Percentiles rank a stretch among this genome's conserved stretches.
Evolutionary conservation across 768 basidiomycete species (phyloP).

Genomic region (Amanita phalloides): DNA sequence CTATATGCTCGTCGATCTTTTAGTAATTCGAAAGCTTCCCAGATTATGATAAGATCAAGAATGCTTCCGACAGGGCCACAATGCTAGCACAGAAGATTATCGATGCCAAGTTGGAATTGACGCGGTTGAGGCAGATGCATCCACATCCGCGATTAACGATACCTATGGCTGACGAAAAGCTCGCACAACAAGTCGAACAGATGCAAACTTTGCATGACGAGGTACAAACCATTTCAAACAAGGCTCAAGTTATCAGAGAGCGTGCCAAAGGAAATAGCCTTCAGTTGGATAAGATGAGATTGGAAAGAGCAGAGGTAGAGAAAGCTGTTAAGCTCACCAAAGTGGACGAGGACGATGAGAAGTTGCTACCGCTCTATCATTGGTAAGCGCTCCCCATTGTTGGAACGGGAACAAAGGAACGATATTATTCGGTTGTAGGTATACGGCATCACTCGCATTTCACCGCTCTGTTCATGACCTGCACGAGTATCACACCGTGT

Average conservation of each 20-base stretch:
- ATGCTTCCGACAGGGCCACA: conserved; percentile 41
- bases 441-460: conserved; percentile 52
- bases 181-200: conserved; percentile 66
- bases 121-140: conserved; percentile 71
- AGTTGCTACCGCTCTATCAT: conserved; percentile 55
- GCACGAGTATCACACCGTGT: conserved; percentile 42
- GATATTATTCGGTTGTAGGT: conserved; percentile 33
- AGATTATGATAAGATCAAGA: conserved; percentile 55
- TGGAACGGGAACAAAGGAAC: background rate
- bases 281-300: conserved; percentile 48
- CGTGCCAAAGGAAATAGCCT: conserved; percentile 44
- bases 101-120: conserved; percentile 71
- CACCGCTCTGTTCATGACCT: conserved; percentile 57
- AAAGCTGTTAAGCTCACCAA: conserved; percentile 49
- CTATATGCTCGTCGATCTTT: background rate
- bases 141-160: conserved; percentile 75
- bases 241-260: conserved; percentile 45
- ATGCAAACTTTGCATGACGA: conserved; percentile 72
- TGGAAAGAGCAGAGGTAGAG: conserved; percentile 60
- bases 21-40: background rate
- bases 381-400: conserved; percentile 34
- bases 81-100: conserved; percentile 66
- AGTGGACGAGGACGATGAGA: conserved; percentile 52
- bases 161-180: conserved; percentile 58
- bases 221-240: conserved; percentile 39